A percentile compares a stretch with the other conserved stretches of the same genome.
Evolutionary conservation across 2,329 filamentous ascomycete species (phyloP).

Genomic region (Penicillium sp.): DNA sequence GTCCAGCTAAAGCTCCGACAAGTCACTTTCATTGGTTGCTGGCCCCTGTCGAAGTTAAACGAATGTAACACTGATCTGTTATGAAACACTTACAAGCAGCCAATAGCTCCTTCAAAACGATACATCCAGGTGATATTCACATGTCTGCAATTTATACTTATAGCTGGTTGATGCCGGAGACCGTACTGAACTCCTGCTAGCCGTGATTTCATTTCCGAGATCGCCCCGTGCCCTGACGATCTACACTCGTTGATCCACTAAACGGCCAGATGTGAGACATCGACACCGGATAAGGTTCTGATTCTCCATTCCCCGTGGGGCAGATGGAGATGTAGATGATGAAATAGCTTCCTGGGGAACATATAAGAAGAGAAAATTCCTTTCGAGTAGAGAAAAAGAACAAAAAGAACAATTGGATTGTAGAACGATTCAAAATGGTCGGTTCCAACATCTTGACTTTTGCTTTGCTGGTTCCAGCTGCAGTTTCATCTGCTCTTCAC

Average conservation of each 20-base stretch:
- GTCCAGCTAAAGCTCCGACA: background rate
- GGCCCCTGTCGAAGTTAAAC: background rate
- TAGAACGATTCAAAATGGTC: background rate
- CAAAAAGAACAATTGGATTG: background rate
- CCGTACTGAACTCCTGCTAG: background rate
- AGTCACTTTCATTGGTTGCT: background rate
- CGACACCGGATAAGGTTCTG: background rate
- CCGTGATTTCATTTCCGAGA: background rate
- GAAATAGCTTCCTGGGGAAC: background rate
- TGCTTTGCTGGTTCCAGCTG: constrained; percentile 1
- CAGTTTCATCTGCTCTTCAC: constrained; percentile 1
- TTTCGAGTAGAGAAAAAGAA: background rate
- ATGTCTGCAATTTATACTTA: background rate
- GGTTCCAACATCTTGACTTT: background rate
- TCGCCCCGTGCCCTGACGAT: background rate
- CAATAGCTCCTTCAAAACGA: background rate
- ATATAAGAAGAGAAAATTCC: background rate
- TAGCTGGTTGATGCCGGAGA: background rate
- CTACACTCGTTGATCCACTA: background rate
- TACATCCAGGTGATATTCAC: background rate
- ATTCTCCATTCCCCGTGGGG: background rate
- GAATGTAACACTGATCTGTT: constrained; percentile 1
- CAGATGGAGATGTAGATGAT: background rate
- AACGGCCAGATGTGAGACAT: background rate
- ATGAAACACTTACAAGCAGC: background rate